Evolutionary conservation across 1,284 basidiomycete genomes (phyloP), one percentile per base, ranked within the genome.

Genomic region (Irpex sp.): DNA sequence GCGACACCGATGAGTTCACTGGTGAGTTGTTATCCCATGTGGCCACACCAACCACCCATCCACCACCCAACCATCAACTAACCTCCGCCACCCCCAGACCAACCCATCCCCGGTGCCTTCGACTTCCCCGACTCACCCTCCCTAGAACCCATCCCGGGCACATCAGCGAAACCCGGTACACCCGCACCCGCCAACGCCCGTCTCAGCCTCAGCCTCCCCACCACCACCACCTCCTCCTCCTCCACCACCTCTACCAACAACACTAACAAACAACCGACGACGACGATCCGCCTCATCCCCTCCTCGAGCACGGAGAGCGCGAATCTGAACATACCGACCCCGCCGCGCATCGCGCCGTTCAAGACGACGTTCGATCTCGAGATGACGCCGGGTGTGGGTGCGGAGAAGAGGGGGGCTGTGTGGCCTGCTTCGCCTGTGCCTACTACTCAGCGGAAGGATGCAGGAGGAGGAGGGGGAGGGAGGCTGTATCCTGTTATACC

Each of bases 341-440:
- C 88, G 0, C 89, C 90, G 0, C 81, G 80, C 60, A 78, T 92
- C 3, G 79, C 82, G 64, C 84, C 88, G 0, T 85, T 87, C 69
- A 75, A 80, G 54, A 88, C 88, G 0, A 78, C 78, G 7, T 91
- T 90, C 67, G 89, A 91, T 66, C 75, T 91, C 33, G 78, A 83
- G 17, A 78, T 87, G 66, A 83, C 84, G 31, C 87, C 88, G 0
- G 68, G 69, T 31, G 73, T 72, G 1, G 68, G 67, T 7, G 63
- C 72, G 57, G 76, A 69, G 26, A 26, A 26, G 26, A 26, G 26
- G 37, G 21, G 53, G 1, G 21, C 13, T 11, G 73, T 80, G 63
- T 84, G 83, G 82, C 81, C 82, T 33, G 61, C 63, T 11, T 57
- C 61, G n/a, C 63, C 55, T 21, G 33, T 57, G 21, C 13, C 19